Base-by-base conservation (phyloP, 2,329 filamentous ascomycete species). In the Pseudocercospora macadamiae region DNA sequence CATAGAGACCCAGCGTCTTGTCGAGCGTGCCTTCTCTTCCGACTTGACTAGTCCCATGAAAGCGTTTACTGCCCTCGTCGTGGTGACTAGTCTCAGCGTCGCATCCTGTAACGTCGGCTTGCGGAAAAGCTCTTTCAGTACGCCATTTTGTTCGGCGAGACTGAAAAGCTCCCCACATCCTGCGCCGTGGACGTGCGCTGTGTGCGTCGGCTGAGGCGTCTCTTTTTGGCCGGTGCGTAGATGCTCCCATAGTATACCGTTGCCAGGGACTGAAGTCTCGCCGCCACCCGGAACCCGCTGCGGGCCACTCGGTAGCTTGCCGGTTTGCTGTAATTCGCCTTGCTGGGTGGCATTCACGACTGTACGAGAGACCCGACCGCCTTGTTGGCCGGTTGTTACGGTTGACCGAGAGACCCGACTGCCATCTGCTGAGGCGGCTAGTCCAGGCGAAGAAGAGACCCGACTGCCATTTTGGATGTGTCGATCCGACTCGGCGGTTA, bases 171-270 rank as follows among this genome's bases (percentile, higher is more conserved):
- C 57, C 37, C 28, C 39, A 25, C 32, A 44, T 23, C 52, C 59
- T 9, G 55, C 39, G 9, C 59, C 62, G 49, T 65, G 66, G 8
- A 65, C 51, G 30, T 68, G 64, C 3, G 53, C 34, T 4, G 64
- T 64, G 60, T 67, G 66, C 54, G 65, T 66, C 9, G 66, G 62
- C 42, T 55, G 59, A 54, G 56, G 57, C 30, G 42, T 39, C 14
- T 62, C 60, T 7, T 49, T 37, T 37, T 66, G 61, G 23, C 59
- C 64, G 9, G 59, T 63, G 2, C 62, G 55, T 16, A 67, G 55
- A 48, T 63, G 55, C 53, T 67, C 62, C 60, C 64, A 66, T 14
- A 63, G 54, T 54, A 62, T 61, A 16, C 55, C 58, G 54, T 59
- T 49, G 21, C 51, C 61, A 14, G 37, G 28, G 19, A 25, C 44